phyloP scores from a whole-genome alignment of 2,329 filamentous ascomycete species.

The Sporothrix phasma region DNA sequence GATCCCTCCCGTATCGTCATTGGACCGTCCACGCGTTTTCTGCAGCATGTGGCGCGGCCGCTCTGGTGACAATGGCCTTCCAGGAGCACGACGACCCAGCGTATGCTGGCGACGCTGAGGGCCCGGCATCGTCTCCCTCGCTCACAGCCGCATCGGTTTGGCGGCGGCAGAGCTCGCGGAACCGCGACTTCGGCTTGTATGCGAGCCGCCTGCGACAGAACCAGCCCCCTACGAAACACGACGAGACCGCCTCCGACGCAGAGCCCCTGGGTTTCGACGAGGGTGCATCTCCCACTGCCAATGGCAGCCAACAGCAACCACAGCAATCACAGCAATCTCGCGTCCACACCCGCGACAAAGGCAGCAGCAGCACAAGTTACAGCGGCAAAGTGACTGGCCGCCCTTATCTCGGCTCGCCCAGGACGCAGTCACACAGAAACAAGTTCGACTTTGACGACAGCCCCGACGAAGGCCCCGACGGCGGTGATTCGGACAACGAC shows the following conservation, averaged over 20 bases:
- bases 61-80: slow-evolving; percentile 15
- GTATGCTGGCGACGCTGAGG: slow-evolving; percentile 21
- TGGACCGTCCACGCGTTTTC: not conserved
- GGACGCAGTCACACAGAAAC: slow-evolving; percentile 2
- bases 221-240: slow-evolving; percentile 25
- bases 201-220: slow-evolving; percentile 22
- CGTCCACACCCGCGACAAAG: slow-evolving; percentile 9
- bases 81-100: slow-evolving; percentile 20
- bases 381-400: not conserved
- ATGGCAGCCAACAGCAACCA: not conserved
- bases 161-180: slow-evolving; percentile 20
- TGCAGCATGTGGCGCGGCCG: slow-evolving; percentile 8
- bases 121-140: slow-evolving; percentile 7
- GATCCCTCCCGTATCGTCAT: not conserved
- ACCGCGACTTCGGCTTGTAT: slow-evolving; percentile 22
- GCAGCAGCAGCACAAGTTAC: slow-evolving; percentile 2
- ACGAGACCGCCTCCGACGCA: slow-evolving; percentile 19
- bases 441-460: slow-evolving; percentile 15
- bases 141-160: slow-evolving; percentile 9
- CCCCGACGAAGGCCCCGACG: slow-evolving; percentile 12
- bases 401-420: slow-evolving; percentile 6
- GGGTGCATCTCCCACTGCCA: not conserved
- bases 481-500: slow-evolving; percentile 6
- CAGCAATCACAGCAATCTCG: too few relatives aligned
- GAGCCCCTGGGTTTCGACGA: slow-evolving; percentile 16